These are phyloP conservation scores for Nepenthes alata DNA, from an alignment of 179 eudicot species.

Conservation along the genomic window DNA sequence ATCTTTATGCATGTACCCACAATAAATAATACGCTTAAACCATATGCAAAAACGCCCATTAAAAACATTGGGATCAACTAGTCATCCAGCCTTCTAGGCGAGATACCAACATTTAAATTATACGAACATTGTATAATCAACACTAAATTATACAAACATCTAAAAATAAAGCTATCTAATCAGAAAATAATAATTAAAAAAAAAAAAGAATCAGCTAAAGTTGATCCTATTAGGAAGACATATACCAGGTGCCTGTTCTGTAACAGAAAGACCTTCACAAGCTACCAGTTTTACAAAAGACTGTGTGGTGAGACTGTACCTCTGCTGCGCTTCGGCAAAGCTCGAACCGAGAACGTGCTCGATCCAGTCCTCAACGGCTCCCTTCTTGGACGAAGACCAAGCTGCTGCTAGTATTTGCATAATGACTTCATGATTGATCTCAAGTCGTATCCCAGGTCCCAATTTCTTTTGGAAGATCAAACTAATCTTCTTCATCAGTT, in stretches of 20 bases:
- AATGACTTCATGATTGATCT: constrained; percentile 56
- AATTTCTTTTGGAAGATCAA: constrained; percentile 24
- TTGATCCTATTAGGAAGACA: constrained; percentile 55
- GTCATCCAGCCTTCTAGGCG: too few species aligned
- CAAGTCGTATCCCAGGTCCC: constrained; percentile 22
- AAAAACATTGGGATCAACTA: too few species aligned
- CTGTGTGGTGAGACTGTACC: constrained; percentile 16
- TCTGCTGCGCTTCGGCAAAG: constrained; percentile 38
- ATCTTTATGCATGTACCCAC: too few species aligned
- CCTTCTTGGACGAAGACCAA: constrained; percentile 36
- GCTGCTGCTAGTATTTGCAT: constrained; percentile 70
- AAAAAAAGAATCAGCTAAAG: constrained; percentile 20
- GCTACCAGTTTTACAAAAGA: constrained; percentile 40
- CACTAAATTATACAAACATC: too few species aligned
- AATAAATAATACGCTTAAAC: too few species aligned
- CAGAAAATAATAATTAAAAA: too few species aligned
- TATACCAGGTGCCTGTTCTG: constrained; percentile 36
- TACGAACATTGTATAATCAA: too few species aligned
- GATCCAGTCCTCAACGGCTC: constrained; percentile 46
- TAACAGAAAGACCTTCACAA: constrained; percentile 36
- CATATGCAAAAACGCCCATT: too few species aligned
- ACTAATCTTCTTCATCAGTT: constrained; percentile 33
- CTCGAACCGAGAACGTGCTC: constrained; percentile 32
- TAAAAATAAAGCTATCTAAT: too few species aligned
- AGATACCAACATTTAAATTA: too few species aligned